Percentiles rank a stretch among this genome's conserved stretches.
Conservation (phyloP, 2,329 filamentous ascomycete genomes). For the Ophidiomyces ophidiicola region DNA sequence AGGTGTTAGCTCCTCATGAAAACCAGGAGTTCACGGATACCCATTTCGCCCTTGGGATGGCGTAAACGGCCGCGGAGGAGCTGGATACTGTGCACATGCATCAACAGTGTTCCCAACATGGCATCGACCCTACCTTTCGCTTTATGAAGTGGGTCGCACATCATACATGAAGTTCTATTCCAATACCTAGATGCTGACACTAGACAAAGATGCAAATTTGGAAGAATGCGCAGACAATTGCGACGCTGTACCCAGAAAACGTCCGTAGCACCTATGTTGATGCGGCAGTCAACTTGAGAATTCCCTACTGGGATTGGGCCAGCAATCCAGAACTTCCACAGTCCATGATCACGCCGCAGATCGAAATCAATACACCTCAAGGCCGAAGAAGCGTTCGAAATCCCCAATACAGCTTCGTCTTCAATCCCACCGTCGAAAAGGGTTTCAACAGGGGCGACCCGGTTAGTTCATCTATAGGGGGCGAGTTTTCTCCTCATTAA, state of each 20-base stretch:
- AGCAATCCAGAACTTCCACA: conserved; percentile 23
- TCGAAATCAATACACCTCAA: conserved; percentile 34
- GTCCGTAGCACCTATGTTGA: conserved; percentile 38
- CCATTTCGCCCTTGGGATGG: conserved; percentile 51
- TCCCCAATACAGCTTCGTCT: conserved; percentile 37
- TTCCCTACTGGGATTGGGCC: conserved; percentile 43
- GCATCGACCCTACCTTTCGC: conserved; percentile 67
- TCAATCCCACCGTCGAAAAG: conserved; percentile 15
- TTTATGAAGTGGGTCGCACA: conserved; percentile 41
- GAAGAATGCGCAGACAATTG: conserved; percentile 29
- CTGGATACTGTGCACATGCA: conserved; percentile 66
- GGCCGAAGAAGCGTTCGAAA: conserved; percentile 32
- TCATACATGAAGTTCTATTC: background rate
- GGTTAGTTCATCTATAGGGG: conserved; percentile 7
- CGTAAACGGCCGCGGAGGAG: conserved; percentile 38
- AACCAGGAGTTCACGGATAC: conserved; percentile 63
- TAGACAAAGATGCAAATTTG: conserved; percentile 28
- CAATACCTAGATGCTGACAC: background rate
- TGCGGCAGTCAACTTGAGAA: conserved; percentile 33
- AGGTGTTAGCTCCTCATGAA: background rate
- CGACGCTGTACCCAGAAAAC: conserved; percentile 32
- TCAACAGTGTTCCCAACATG: conserved; percentile 66
- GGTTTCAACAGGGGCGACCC: conserved; percentile 17
- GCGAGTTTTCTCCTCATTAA: background rate
- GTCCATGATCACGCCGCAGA: conserved; percentile 28